Evolutionary conservation across 257 asterid genomes (phyloP).

Genomic region (Solanum sparsipilum): DNA sequence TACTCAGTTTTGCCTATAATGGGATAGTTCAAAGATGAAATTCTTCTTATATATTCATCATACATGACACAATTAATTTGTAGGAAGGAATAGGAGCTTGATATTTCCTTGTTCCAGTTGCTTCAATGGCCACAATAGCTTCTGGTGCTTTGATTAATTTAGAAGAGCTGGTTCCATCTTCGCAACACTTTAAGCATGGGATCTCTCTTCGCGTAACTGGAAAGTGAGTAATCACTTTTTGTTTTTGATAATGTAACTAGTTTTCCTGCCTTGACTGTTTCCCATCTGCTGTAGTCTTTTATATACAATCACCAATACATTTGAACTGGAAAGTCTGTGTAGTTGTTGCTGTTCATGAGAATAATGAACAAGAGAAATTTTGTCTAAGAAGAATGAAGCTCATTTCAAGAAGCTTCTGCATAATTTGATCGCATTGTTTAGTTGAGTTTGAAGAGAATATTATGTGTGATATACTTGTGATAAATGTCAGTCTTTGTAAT

Average conservation of each 20-base stretch:
- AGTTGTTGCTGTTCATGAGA: background rate
- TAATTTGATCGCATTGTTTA: background rate
- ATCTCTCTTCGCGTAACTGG: conserved; percentile 78
- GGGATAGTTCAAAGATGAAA: background rate
- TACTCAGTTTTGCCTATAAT: background rate
- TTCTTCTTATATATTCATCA: background rate
- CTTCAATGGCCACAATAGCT: conserved; percentile 34
- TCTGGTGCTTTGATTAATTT: conserved; percentile 62
- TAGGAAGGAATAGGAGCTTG: background rate
- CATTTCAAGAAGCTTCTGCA: background rate
- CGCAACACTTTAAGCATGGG: conserved; percentile 64
- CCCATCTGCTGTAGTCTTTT: background rate
- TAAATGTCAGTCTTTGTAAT: background rate
- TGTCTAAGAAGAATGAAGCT: background rate
- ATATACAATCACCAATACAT: background rate
- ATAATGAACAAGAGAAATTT: background rate
- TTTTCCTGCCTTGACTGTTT: background rate
- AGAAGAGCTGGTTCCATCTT: conserved; percentile 60
- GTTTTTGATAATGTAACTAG: background rate
- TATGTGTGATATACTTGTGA: background rate
- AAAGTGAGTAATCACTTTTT: conserved; percentile 38
- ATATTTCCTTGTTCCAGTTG: background rate
- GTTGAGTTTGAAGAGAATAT: background rate
- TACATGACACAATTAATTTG: background rate
- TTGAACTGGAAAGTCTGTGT: background rate